These are phyloP conservation scores for Austropuccinia psidii DNA, from an alignment of 1,284 basidiomycete genomes.

Conservation along the genomic window DNA sequence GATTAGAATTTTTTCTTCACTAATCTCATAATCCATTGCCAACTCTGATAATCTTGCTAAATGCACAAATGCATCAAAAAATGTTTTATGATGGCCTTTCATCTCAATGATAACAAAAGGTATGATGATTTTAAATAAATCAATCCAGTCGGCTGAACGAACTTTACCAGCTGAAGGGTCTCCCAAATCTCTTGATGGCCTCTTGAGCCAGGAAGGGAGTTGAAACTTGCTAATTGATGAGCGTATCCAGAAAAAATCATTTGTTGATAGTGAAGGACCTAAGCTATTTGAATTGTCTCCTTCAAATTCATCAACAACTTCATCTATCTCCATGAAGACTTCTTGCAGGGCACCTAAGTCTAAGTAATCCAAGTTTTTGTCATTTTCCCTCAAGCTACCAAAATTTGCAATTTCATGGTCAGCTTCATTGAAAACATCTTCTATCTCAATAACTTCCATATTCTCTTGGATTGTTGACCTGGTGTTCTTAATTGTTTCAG, in stretches of 20 bases:
- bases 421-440: slow-evolving; percentile 16
- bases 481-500: not conserved
- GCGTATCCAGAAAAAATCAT: not conserved
- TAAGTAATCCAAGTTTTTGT: not conserved
- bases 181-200: slow-evolving; percentile 10
- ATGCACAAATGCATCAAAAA: slow-evolving; percentile 10
- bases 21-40: slow-evolving; percentile 9
- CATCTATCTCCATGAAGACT: slow-evolving; percentile 14
- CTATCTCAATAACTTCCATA: not conserved
- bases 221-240: not conserved
- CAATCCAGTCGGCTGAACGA: slow-evolving; percentile 26
- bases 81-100: not conserved
- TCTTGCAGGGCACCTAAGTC: slow-evolving; percentile 21
- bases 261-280: not conserved
- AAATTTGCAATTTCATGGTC: slow-evolving; percentile 1
- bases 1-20: not conserved
- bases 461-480: not conserved
- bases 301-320: not conserved
- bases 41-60: slow-evolving; percentile 7
- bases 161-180: slow-evolving; percentile 18
- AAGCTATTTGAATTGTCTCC: not conserved
- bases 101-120: slow-evolving; percentile 27
- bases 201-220: slow-evolving; percentile 18
- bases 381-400: not conserved
- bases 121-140: slow-evolving; percentile 2